Percentiles rank a stretch among this genome's conserved stretches.
phyloP scores from a whole-genome alignment of 108 stramenopile species.

The Skeletonema tropicum region DNA sequence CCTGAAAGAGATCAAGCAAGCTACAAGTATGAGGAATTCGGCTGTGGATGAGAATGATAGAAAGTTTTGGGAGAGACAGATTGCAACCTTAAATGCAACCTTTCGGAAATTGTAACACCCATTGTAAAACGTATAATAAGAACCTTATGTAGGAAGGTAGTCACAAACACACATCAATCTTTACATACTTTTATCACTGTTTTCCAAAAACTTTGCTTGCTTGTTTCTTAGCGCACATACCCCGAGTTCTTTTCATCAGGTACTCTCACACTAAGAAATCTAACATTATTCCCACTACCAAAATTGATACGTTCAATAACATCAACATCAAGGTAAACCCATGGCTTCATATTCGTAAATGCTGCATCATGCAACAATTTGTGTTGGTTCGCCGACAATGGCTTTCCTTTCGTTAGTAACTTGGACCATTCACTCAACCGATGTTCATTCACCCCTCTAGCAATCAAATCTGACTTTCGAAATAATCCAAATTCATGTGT shows the following conservation, averaged over 20 bases:
- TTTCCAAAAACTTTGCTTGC: neutral
- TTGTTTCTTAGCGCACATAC: slow-evolving; percentile 20
- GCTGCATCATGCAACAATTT: slow-evolving; percentile 1
- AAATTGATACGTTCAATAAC: slow-evolving; percentile 78
- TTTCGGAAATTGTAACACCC: slow-evolving; percentile 34
- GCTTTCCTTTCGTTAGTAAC: slow-evolving; percentile 9
- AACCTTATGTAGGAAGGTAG: neutral
- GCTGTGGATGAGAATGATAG: slow-evolving; percentile 41
- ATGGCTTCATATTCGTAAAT: slow-evolving; percentile 15
- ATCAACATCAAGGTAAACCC: slow-evolving; percentile 62
- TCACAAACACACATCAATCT: neutral
- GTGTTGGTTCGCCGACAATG: slow-evolving; percentile 26
- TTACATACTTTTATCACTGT: neutral
- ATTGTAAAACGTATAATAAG: neutral
- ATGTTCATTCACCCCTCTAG: slow-evolving; percentile 20
- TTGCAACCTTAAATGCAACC: slow-evolving; percentile 46
- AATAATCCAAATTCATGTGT: slow-evolving; percentile 63
- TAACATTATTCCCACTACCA: slow-evolving; percentile 54
- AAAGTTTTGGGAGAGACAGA: slow-evolving; percentile 57
- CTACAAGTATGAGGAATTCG: slow-evolving; percentile 46
- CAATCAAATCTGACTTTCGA: slow-evolving; percentile 59
- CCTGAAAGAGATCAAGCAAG: slow-evolving; percentile 47
- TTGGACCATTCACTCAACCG: slow-evolving; percentile 17
- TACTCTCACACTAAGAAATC: slow-evolving; percentile 56
- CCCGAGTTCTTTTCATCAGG: slow-evolving; percentile 56